Percentiles rank a stretch among this genome's conserved stretches.
phyloP scores from a whole-genome alignment of 2,329 filamentous ascomycete genomes.

The Phyllosticta ampelicida region DNA sequence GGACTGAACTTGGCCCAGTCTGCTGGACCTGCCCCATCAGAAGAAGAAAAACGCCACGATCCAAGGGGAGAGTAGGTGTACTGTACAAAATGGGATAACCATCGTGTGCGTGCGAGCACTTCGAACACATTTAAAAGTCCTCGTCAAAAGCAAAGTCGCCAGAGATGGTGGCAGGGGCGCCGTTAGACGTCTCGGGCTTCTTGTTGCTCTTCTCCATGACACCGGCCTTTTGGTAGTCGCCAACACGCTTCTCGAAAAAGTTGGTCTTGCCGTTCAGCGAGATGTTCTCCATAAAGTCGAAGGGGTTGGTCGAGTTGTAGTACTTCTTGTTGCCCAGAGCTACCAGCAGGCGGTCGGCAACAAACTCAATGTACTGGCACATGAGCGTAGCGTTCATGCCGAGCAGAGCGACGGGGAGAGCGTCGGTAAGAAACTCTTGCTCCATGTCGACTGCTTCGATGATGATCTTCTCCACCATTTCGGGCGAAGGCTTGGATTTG shows the following conservation, averaged over 20 bases:
- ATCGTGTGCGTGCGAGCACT: constrained; percentile 5
- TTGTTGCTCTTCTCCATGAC: constrained; percentile 91
- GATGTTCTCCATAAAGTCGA: constrained; percentile 99
- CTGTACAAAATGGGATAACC: constrained; percentile 10
- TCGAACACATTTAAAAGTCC: constrained; percentile 62
- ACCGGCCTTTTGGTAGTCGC: constrained; percentile 98
- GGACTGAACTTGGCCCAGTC: constrained; percentile 1
- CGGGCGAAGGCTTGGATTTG: constrained; percentile 76
- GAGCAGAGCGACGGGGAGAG: constrained; percentile 81
- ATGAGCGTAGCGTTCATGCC: constrained; percentile 97
- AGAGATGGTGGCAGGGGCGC: constrained; percentile 35
- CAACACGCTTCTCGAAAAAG: constrained; percentile 99
- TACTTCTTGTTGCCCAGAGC: constrained; percentile 89
- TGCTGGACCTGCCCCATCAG: constrained; percentile 1
- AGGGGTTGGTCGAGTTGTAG: constrained; percentile 89
- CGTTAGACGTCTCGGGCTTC: constrained; percentile 30
- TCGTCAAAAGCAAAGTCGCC: constrained; percentile 92
- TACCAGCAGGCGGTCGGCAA: constrained; percentile 87
- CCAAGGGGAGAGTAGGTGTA: constrained; percentile 12
- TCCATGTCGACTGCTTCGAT: constrained; percentile 89
- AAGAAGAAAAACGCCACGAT: constrained; percentile 18
- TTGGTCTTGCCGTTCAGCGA: constrained; percentile 98
- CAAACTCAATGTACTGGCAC: constrained; percentile 99
- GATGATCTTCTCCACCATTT: constrained; percentile 78
- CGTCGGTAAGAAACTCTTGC: constrained; percentile 95